Conservation (phyloP, 495 filamentous ascomycete genomes). For the Penicillium pulvis region DNA sequence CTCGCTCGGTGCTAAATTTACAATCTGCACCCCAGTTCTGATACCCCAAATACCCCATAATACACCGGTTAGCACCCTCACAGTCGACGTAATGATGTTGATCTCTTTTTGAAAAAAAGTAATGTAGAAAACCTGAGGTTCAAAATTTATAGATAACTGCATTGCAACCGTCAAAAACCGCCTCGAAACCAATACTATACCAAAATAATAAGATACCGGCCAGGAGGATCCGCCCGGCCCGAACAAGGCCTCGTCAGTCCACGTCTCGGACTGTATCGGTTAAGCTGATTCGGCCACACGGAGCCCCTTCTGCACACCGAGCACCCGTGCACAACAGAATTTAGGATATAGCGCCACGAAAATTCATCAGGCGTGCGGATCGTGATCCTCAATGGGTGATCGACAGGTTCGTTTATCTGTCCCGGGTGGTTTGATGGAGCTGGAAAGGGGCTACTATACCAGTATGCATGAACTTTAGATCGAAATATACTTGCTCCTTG, state of each 20-base stretch:
- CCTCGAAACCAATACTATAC: background rate
- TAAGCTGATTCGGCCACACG: constrained; percentile 41
- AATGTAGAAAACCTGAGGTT: background rate
- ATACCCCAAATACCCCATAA: background rate
- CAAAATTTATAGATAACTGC: background rate
- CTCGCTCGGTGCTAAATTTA: background rate
- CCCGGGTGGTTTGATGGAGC: background rate
- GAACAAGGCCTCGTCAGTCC: constrained; percentile 4
- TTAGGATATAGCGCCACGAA: too few relatives aligned
- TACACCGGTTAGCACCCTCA: background rate
- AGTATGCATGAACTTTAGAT: too few relatives aligned
- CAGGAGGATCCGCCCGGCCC: constrained; percentile 15
- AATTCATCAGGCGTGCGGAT: background rate
- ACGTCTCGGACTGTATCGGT: constrained; percentile 32
- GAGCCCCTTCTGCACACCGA: constrained; percentile 19
- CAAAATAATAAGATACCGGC: background rate
- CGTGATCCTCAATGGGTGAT: background rate
- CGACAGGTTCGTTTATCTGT: background rate
- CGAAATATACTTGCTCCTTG: too few relatives aligned
- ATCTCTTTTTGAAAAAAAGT: background rate
- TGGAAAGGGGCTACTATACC: too few relatives aligned
- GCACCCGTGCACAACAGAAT: background rate
- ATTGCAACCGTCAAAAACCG: background rate
- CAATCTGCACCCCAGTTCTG: background rate
- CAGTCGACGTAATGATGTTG: background rate